Evolutionary conservation across 495 filamentous ascomycete species (phyloP).

Genomic region (Penicillium ochrochloron): DNA sequence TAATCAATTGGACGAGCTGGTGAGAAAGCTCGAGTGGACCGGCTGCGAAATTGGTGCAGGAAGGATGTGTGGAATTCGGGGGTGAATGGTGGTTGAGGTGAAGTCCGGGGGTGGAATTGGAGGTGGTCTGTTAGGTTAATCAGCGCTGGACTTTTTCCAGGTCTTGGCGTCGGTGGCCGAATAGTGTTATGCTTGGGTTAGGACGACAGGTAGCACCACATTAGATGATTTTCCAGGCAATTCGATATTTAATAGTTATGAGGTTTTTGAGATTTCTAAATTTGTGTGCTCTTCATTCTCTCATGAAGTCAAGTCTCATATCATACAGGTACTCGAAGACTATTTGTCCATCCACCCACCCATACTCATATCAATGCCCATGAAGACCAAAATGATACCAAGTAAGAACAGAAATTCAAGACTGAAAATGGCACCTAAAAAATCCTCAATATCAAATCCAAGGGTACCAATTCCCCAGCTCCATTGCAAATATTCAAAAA

Average conservation of each 20-base stretch:
- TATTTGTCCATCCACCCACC: background rate
- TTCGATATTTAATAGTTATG: background rate
- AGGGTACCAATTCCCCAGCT: background rate
- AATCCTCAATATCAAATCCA: background rate
- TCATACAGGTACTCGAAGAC: background rate
- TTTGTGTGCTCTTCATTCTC: background rate
- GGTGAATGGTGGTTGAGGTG: constrained; percentile 3
- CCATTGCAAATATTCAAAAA: background rate
- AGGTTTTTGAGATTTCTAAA: background rate
- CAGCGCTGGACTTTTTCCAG: constrained; percentile 35
- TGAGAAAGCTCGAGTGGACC: too few species aligned
- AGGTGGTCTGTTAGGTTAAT: constrained; percentile 23
- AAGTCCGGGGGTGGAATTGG: constrained; percentile 9
- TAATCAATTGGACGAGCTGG: background rate
- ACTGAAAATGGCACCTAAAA: background rate
- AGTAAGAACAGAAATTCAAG: background rate
- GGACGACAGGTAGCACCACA: background rate
- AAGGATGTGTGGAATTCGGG: background rate
- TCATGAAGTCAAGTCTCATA: background rate
- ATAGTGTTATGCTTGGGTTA: background rate
- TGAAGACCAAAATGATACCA: background rate
- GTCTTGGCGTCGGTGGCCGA: constrained; percentile 31
- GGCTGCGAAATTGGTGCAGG: constrained; percentile 7
- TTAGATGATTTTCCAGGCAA: background rate
- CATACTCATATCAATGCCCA: background rate